Conservation (phyloP, 1,139 yeast species). For the Geotrichum candidum region DNA sequence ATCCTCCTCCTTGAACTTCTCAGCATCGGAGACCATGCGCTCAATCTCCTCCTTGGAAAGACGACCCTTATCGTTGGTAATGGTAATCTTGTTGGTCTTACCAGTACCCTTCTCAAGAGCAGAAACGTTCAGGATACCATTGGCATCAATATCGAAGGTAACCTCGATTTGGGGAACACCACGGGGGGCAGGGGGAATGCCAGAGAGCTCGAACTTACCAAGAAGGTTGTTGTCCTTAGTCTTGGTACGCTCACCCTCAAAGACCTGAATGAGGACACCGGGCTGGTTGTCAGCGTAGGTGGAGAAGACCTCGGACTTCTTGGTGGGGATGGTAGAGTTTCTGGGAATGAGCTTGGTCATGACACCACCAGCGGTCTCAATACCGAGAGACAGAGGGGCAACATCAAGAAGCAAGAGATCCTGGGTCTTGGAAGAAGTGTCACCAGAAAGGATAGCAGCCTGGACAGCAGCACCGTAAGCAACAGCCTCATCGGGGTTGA, state of each 20-base stretch:
- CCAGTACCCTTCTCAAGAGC: conserved; percentile 91
- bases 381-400: conserved; percentile 84
- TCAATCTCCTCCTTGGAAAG: conserved; percentile 89
- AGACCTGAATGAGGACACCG: conserved; percentile 87
- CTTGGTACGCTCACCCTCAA: conserved; percentile 90
- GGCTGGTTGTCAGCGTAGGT: conserved; percentile 93
- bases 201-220: conserved; percentile 84
- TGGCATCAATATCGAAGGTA: conserved; percentile 86
- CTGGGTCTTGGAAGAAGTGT: conserved; percentile 73
- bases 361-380: conserved; percentile 94
- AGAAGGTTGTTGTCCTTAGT: conserved; percentile 90
- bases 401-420: conserved; percentile 79
- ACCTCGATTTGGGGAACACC: conserved; percentile 95
- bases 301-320: conserved; percentile 86
- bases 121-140: conserved; percentile 88
- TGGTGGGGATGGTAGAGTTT: conserved; percentile 71
- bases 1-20: conserved; percentile 78
- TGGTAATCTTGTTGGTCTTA: conserved; percentile 74
- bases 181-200: conserved; percentile 94
- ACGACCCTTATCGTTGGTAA: conserved; percentile 93
- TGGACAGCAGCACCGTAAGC: conserved; percentile 95
- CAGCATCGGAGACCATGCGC: conserved; percentile 91
- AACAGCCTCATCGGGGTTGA: conserved; percentile 98
- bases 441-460: conserved; percentile 90
- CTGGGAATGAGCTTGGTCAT: conserved; percentile 88